Base-by-base conservation (phyloP, 768 basidiomycete genomes). In the Collybia nuda region DNA sequence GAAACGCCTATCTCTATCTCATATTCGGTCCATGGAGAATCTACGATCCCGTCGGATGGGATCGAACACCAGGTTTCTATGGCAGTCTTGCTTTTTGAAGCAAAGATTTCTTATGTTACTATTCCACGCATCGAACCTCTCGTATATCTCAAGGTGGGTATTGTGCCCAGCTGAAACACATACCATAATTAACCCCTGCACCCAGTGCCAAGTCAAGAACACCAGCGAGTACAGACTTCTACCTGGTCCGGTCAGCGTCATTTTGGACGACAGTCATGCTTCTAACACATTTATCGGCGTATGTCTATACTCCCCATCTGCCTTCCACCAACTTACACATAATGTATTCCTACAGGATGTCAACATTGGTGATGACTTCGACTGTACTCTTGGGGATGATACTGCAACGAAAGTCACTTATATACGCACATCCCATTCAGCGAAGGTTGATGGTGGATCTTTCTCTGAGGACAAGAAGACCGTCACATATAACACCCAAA, bases 191-290 rank as follows among this genome's bases (percentile, higher is more conserved):
- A 42, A 49, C 32, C 3, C 42, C 52, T n/a, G n/a, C n/a, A 47
- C 57, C 7, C 42, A 79, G 75, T 78, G 73, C 51, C 62, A 69
- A 51, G 75, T 85, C 45, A 76, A 77, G 62, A 85, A 85, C 56
- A 78, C 72, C 40, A 82, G 79, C 59, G 78, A 80, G 46, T 81
- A 81, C 54, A 67, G 75, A 21, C 66, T 85, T 21, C 72, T 86
- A 1, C 68, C 79, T 6, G 84, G 84, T 0, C 67, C 72, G 0
- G 76, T 82, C 35, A 75, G 65, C 49, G 76, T 85, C 21, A 80
- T 84, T 57, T 58, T 84, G 50, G 77, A 85, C 56, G 80, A 81
- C 49, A 71, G 71, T 44, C 82, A 76, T 59, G 80, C 84, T 3
- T 77, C 82, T 15, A 76, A 73, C 60, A 79, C 81, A 0, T 63